phyloP scores from a whole-genome alignment of 495 filamentous ascomycete genomes.

The Podospora anserina region DNA sequence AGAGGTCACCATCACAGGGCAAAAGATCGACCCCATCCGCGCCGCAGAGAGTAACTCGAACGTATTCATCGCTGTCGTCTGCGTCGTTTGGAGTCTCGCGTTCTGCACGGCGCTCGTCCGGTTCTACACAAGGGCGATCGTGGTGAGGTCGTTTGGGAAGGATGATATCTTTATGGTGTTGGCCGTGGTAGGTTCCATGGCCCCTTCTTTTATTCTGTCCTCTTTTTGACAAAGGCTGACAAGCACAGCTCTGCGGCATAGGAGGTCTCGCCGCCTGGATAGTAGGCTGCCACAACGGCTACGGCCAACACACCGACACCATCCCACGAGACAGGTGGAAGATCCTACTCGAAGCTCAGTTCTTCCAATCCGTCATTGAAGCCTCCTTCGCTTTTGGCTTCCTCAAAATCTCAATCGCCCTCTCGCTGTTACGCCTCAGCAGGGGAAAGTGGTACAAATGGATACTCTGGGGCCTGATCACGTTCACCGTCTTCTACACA shows the following conservation, averaged over 20 bases:
- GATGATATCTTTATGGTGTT: constrained; percentile 51
- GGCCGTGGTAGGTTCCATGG: constrained; percentile 21
- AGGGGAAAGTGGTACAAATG: constrained; percentile 28
- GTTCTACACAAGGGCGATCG: constrained; percentile 34
- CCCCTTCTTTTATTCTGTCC: background rate
- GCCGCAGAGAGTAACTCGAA: constrained; percentile 25
- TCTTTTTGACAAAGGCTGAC: background rate
- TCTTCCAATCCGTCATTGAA: constrained; percentile 40
- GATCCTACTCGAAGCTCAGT: constrained; percentile 41
- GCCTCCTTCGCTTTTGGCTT: constrained; percentile 41
- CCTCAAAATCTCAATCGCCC: constrained; percentile 46
- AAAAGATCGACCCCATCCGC: constrained; percentile 18
- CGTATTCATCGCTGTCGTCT: constrained; percentile 22
- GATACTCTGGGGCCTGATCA: constrained; percentile 29
- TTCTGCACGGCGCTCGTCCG: constrained; percentile 26
- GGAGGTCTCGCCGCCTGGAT: constrained; percentile 22
- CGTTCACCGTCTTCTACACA: constrained; percentile 35
- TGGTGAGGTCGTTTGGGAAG: constrained; percentile 36
- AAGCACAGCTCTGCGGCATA: constrained; percentile 22
- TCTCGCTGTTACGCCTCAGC: constrained; percentile 31
- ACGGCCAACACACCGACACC: constrained; percentile 36
- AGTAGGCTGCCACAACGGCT: constrained; percentile 34
- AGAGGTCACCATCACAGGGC: background rate
- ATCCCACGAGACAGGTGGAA: constrained; percentile 26
- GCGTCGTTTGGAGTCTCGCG: constrained; percentile 21